phyloP scores from a whole-genome alignment of 352 stramenopile species.

The Pythium oligandrum region DNA sequence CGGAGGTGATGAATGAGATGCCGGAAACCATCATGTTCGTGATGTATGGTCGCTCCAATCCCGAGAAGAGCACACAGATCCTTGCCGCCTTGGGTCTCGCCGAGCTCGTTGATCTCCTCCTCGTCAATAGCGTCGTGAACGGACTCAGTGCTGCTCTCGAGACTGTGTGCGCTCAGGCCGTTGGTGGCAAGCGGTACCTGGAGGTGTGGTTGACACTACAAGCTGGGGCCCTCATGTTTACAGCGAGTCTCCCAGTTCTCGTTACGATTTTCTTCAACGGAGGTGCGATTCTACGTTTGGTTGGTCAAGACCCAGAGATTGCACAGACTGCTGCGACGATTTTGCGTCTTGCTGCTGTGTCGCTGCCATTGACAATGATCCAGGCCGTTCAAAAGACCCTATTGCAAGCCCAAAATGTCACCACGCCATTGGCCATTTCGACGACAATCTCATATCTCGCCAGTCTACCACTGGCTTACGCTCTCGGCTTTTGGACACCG shows the following conservation, averaged over 20 bases:
- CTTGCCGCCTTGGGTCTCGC: background rate
- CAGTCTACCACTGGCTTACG: conserved; percentile 22
- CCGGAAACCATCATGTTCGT: background rate
- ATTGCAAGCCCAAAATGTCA: conserved; percentile 45
- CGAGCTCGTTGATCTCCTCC: conserved; percentile 12
- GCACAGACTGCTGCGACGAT: conserved; percentile 20
- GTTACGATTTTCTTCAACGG: conserved; percentile 15
- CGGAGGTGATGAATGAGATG: background rate
- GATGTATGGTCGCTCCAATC: background rate
- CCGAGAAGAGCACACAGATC: background rate
- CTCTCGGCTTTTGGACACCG: conserved; percentile 33
- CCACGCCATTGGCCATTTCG: conserved; percentile 25
- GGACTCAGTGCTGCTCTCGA: conserved; percentile 28
- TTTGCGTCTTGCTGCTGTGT: conserved; percentile 14
- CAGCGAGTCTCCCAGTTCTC: conserved; percentile 15
- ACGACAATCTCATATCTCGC: conserved; percentile 17
- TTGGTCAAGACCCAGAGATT: conserved; percentile 32
- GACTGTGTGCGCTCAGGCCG: conserved; percentile 41
- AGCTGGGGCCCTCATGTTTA: conserved; percentile 25
- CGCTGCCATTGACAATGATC: conserved; percentile 22
- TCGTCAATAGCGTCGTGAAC: conserved; percentile 18
- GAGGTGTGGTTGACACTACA: conserved; percentile 45
- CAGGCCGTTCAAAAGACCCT: conserved; percentile 32
- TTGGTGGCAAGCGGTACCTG: conserved; percentile 22
- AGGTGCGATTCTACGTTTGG: conserved; percentile 14